Conservation (phyloP, 192 early-diverging fungal genomes). For the Coemansia sp. region DNA sequence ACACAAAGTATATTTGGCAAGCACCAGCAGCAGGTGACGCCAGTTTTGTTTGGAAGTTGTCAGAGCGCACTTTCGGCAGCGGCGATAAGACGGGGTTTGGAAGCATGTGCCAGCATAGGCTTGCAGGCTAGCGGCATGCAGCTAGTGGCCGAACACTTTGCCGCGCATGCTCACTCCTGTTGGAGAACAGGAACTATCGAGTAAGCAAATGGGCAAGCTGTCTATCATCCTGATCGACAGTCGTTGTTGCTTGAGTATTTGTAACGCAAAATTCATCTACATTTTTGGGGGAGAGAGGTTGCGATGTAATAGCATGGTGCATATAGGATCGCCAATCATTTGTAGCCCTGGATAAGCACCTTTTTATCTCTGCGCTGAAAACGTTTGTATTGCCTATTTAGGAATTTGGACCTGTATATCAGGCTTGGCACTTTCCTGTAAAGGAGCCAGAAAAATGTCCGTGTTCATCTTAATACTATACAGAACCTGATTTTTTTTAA, state of each 20-base stretch:
- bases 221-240: neutral
- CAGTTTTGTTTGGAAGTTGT: neutral
- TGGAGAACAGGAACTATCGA: neutral
- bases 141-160: neutral
- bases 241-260: neutral
- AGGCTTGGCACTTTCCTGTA: no score
- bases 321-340: neutral
- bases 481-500: neutral
- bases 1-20: neutral
- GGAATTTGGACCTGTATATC: neutral
- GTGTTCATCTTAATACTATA: neutral
- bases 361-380: neutral
- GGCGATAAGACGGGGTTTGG: neutral
- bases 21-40: neutral
- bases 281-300: neutral
- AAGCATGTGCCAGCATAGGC: neutral
- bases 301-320: neutral
- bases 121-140: neutral
- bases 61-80: neutral
- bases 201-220: neutral
- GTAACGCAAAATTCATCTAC: conserved; percentile 1
- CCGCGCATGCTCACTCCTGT: neutral
- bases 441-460: neutral
- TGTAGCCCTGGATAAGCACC: neutral
- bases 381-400: neutral